Evolutionary conservation across 1,139 yeast genomes (phyloP).

Genomic region (Nakaseomyces kungkrabaensis): DNA sequence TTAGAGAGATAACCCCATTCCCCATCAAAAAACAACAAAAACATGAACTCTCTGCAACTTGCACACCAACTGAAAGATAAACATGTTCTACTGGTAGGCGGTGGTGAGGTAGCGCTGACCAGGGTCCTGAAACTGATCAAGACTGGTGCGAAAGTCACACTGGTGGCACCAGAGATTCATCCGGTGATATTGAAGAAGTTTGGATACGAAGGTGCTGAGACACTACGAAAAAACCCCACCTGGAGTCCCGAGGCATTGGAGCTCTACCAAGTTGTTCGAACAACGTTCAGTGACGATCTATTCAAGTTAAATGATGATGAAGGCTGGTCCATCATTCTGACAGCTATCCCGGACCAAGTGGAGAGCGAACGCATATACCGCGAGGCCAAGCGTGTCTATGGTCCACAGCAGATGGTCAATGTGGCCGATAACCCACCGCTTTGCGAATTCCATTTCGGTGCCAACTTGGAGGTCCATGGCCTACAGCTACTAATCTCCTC

Average conservation of each 20-base stretch:
- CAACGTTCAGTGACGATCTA: constrained; percentile 11
- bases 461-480: constrained; percentile 15
- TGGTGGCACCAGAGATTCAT: constrained; percentile 23
- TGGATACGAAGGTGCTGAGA: background rate
- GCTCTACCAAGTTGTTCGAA: constrained; percentile 13
- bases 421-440: constrained; percentile 29
- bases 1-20: too few species aligned
- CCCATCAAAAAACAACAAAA: background rate
- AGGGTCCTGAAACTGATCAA: constrained; percentile 24
- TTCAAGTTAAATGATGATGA: constrained; percentile 10
- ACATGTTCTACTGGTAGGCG: constrained; percentile 26
- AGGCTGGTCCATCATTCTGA: constrained; percentile 22
- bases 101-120: constrained; percentile 28
- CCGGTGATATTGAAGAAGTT: constrained; percentile 8
- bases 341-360: constrained; percentile 23
- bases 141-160: constrained; percentile 26
- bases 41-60: constrained; percentile 17
- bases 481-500: constrained; percentile 27
- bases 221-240: background rate
- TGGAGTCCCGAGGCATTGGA: constrained; percentile 4
- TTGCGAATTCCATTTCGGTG: constrained; percentile 31
- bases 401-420: constrained; percentile 25
- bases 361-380: constrained; percentile 20
- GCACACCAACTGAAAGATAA: constrained; percentile 24
- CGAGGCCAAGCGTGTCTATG: constrained; percentile 18